Conservation (phyloP, 164 flowering plant species). For the Platanus orientalis region DNA sequence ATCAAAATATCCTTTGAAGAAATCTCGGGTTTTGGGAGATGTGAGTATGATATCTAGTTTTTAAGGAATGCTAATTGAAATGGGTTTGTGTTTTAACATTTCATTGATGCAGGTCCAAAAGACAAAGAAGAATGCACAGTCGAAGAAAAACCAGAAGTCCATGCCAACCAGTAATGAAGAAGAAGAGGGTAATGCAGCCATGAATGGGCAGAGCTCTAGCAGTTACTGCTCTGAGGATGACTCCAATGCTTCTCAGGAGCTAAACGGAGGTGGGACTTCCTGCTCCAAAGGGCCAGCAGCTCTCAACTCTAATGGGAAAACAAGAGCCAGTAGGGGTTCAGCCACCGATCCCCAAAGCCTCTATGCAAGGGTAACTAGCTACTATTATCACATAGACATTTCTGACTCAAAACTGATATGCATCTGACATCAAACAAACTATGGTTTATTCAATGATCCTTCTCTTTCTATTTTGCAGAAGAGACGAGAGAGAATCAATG, state of each 20-base stretch:
- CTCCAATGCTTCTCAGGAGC: slow-evolving; percentile 54
- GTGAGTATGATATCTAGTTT: slow-evolving; percentile 31
- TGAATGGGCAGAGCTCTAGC: slow-evolving; percentile 38
- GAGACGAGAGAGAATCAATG: slow-evolving; percentile 85
- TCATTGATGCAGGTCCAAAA: slow-evolving; percentile 30
- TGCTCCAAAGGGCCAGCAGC: background rate
- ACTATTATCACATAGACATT: background rate
- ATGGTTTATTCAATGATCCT: background rate
- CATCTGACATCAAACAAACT: background rate
- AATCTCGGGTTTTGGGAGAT: slow-evolving; percentile 30
- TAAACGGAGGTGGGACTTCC: slow-evolving; percentile 28
- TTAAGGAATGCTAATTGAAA: no score
- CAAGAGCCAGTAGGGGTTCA: slow-evolving; percentile 67
- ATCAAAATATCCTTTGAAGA: slow-evolving; percentile 51
- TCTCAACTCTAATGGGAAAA: slow-evolving; percentile 33
- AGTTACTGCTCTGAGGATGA: slow-evolving; percentile 66
- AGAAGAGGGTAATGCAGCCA: slow-evolving; percentile 28
- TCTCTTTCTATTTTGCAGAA: slow-evolving; percentile 49
- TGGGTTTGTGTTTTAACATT: slow-evolving; percentile 1
- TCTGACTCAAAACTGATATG: background rate
- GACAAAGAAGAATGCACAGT: slow-evolving; percentile 41
- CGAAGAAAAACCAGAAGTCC: slow-evolving; percentile 41
- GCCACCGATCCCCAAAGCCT: slow-evolving; percentile 97
- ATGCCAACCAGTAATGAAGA: slow-evolving; percentile 15
- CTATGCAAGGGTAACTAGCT: slow-evolving; percentile 75